Base-by-base conservation (phyloP, 495 filamentous ascomycete genomes). In the Penicillium desertorum region DNA sequence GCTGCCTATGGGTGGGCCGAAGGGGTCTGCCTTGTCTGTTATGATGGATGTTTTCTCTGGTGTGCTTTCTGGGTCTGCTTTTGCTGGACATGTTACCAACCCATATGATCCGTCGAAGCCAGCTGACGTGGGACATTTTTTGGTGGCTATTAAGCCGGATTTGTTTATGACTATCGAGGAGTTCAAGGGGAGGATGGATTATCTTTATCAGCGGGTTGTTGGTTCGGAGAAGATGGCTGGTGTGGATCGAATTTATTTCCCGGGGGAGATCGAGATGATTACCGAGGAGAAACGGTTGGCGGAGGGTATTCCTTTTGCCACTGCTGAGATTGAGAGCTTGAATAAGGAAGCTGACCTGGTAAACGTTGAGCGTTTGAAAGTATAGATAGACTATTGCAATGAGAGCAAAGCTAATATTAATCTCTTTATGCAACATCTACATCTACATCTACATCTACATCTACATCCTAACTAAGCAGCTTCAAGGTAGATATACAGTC, bases 1-100 rank as follows among this genome's bases (percentile, higher is more conserved):
- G 88, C 70, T 90, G 49, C 88, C 88, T 0, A 90, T 92, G 85
- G 88, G 87, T 0, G 88, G 88, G 1, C 87, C 87, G 0, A 92
- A 92, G 68, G 88, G 88, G 5, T 85, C 81, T 17, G 88, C 82
- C 5, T 60, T 92, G 43, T 74, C 86, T 0, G 79, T 92, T 37
- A 91, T 92, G 88, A 91, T 91, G 88, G 88, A 92, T 72, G 86
- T 92, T 3, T 91, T 92, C 58, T 89, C 87, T 6, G 88, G 88
- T 1, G 88, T 90, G 5, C 67, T 92, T 10, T 85, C 83, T 2
- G 88, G 86, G 32, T 74, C 81, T 36, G 87, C 86, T 0, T 89
- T 90, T 72, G 88, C 87, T 0, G 88, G 88, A 0, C 74, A 85
- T 58, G 88, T 92, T 11, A 85, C 82, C 0, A 81, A 80, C 30